Evolutionary conservation across 805 yeast genomes (phyloP).

Genomic region (Pichia insulana): DNA sequence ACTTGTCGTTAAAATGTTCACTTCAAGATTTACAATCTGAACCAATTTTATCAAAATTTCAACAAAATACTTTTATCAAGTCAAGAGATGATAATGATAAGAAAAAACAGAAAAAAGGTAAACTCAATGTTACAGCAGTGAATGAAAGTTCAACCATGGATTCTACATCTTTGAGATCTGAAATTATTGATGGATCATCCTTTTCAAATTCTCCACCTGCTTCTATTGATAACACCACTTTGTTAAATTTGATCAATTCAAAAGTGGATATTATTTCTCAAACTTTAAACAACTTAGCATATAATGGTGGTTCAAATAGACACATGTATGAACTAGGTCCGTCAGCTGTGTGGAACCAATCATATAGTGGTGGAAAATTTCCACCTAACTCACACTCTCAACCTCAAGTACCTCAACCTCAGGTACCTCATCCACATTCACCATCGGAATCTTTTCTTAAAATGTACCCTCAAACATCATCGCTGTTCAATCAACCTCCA

Average conservation of each 20-base stretch:
- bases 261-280: slow-evolving; percentile 6
- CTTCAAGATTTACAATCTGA: slow-evolving; percentile 10
- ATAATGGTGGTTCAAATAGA: not conserved
- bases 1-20: slow-evolving; percentile 17
- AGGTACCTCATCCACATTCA: no score
- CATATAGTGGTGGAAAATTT: no score
- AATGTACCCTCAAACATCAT: not conserved
- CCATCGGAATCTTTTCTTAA: no score
- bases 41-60: slow-evolving; percentile 9
- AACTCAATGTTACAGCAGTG: not conserved
- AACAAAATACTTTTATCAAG: slow-evolving; percentile 6
- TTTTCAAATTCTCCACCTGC: not conserved
- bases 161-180: not conserved
- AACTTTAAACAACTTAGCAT: not conserved
- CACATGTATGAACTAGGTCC: not conserved
- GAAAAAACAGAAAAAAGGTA: not conserved
- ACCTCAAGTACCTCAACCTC: no score
- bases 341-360: no score
- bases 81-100: slow-evolving; percentile 2
- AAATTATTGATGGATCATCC: not conserved
- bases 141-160: not conserved
- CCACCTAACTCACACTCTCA: no score
- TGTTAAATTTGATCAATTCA: not conserved
- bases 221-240: not conserved
- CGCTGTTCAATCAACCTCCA: no score